Percentiles rank a stretch among this genome's conserved stretches.
Evolutionary conservation across 1,284 basidiomycete genomes (phyloP).

Genomic region (Puccinia hordei): DNA sequence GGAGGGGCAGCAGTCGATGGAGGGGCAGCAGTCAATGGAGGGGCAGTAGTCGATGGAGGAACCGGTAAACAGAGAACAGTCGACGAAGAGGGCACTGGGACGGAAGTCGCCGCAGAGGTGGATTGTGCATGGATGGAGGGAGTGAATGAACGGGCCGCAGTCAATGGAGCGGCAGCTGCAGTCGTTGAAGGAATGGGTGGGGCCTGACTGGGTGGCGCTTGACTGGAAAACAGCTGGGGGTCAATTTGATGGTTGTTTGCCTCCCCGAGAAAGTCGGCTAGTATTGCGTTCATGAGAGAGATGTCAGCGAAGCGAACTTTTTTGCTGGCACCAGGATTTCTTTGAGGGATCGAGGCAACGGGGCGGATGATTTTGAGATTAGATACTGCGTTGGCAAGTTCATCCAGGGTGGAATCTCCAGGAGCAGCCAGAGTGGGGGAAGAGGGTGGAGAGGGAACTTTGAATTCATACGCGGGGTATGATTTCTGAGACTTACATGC

Average conservation of each 20-base stretch:
- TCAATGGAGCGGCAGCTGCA: too few species aligned
- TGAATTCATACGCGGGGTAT: not conserved
- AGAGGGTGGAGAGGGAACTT: conserved; percentile 10
- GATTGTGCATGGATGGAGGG: too few species aligned
- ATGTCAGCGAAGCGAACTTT: conserved; percentile 1
- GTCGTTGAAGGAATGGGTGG: not conserved
- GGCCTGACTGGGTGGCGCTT: not conserved
- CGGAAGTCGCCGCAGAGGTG: too few species aligned
- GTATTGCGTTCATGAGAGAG: not conserved
- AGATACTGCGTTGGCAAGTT: not conserved
- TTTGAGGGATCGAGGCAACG: not conserved
- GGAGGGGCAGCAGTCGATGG: too few species aligned
- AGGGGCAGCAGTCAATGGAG: too few species aligned
- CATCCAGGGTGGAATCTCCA: conserved; percentile 14
- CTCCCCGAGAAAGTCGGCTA: conserved; percentile 8
- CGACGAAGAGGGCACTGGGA: too few species aligned
- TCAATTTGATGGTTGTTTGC: not conserved
- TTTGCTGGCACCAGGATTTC: not conserved
- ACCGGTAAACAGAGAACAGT: too few species aligned
- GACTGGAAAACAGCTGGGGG: not conserved
- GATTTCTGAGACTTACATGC: not conserved
- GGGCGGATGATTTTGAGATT: not conserved
- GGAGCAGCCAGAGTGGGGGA: conserved; percentile 8
- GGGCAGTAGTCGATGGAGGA: too few species aligned
- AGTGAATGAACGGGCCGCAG: too few species aligned